Evolutionary conservation across 352 stramenopile species (phyloP).

Genomic region (Pilasporangium apinafurcum): DNA sequence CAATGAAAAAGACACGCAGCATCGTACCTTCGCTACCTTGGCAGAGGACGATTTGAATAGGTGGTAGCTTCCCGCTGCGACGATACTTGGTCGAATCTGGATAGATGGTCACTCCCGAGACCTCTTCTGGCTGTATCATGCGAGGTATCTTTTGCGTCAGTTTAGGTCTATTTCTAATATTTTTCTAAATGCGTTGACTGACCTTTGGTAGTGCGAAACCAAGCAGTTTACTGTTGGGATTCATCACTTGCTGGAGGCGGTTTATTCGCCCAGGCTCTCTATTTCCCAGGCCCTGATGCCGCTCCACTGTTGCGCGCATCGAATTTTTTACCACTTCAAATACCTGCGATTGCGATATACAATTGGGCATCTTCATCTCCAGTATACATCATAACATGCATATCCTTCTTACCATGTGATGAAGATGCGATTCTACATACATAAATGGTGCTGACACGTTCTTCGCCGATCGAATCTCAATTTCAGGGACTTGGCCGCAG

Average conservation of each 20-base stretch:
- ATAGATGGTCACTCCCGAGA: slow-evolving; percentile 67
- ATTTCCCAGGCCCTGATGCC: slow-evolving; percentile 71
- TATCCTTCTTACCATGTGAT: too few species aligned
- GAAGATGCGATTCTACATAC: slow-evolving; percentile 76
- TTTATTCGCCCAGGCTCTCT: slow-evolving; percentile 37
- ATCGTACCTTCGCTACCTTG: slow-evolving; percentile 85
- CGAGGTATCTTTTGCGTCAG: neutral
- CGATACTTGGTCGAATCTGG: slow-evolving; percentile 74
- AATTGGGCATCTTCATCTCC: too few species aligned
- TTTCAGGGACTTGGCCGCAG: slow-evolving; percentile 38
- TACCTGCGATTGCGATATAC: too few species aligned
- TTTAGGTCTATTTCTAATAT: neutral
- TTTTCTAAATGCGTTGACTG: neutral
- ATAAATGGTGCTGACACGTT: slow-evolving; percentile 62
- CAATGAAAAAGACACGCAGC: too few species aligned
- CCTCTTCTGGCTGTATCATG: slow-evolving; percentile 20
- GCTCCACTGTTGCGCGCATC: slow-evolving; percentile 96
- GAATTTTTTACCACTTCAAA: slow-evolving; percentile 99
- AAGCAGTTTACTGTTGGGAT: slow-evolving; percentile 48
- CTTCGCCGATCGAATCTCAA: slow-evolving; percentile 46
- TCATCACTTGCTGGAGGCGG: slow-evolving; percentile 60
- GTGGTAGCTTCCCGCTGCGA: slow-evolving; percentile 57
- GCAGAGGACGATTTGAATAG: slow-evolving; percentile 97
- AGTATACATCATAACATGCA: too few species aligned
- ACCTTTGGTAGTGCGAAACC: slow-evolving; percentile 73